These are phyloP conservation scores for Populus tomentosa DNA, from an alignment of 441 rosid species.

Conservation along the genomic window DNA sequence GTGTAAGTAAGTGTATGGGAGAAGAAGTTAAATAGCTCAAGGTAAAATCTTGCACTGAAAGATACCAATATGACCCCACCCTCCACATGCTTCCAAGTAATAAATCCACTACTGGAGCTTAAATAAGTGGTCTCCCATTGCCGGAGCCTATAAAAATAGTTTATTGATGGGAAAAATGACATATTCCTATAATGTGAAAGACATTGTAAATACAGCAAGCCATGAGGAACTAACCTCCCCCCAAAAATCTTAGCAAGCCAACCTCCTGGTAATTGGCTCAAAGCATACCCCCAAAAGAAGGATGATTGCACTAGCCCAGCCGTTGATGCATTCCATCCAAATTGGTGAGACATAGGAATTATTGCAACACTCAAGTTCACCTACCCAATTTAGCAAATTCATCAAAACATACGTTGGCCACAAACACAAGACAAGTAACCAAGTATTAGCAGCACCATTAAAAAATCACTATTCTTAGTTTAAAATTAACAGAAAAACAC, in stretches of 20 bases:
- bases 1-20: not conserved
- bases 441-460: not conserved
- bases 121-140: not conserved
- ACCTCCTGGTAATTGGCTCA: conserved; percentile 93
- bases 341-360: conserved; percentile 91
- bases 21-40: not conserved
- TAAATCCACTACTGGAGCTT: not conserved
- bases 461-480: too few species aligned
- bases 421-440: not conserved
- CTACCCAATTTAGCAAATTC: conserved; percentile 30
- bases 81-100: not conserved
- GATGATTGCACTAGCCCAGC: conserved; percentile 95
- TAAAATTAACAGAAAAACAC: not conserved
- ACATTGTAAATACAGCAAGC: conserved; percentile 7
- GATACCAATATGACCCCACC: not conserved
- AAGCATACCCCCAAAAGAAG: conserved; percentile 93
- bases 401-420: not conserved
- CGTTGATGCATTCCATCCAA: conserved; percentile 81
- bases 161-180: not conserved
- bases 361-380: conserved; percentile 93
- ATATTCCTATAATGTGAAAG: not conserved
- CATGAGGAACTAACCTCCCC: conserved; percentile 61
- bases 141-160: not conserved
- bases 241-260: conserved; percentile 92
- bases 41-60: not conserved